Percentiles rank a stretch among this genome's conserved stretches.
Conservation (phyloP, 768 basidiomycete genomes). For the Neoboletus magnificus region DNA sequence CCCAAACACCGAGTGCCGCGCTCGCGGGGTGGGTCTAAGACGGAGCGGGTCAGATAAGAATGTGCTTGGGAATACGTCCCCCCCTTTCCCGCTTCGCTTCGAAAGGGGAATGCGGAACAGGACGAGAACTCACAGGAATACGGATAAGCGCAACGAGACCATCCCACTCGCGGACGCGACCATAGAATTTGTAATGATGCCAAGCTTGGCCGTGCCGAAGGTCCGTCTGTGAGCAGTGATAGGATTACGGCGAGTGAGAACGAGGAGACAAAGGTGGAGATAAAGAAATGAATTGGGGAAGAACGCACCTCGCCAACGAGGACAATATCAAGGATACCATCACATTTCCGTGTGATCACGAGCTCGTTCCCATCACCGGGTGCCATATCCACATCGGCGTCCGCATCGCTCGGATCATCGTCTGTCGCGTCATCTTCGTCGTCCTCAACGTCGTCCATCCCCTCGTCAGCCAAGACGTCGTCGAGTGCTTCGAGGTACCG, state of each 20-base stretch:
- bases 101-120: background rate
- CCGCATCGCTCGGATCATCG: slow-evolving; percentile 25
- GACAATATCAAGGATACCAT: slow-evolving; percentile 58
- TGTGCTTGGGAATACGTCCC: background rate
- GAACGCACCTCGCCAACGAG: slow-evolving; percentile 54
- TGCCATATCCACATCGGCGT: slow-evolving; percentile 27
- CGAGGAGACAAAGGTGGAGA: background rate
- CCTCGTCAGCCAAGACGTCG: slow-evolving; percentile 8
- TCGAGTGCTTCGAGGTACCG: slow-evolving; percentile 19
- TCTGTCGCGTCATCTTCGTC: slow-evolving; percentile 29
- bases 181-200: slow-evolving; percentile 47
- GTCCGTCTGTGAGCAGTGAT: slow-evolving; percentile 41
- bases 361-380: slow-evolving; percentile 20
- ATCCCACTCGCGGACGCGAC: slow-evolving; percentile 57
- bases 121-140: slow-evolving; percentile 29
- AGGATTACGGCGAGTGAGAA: background rate
- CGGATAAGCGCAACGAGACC: slow-evolving; percentile 54
- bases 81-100: background rate
- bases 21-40: slow-evolving; percentile 5
- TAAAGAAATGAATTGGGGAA: background rate
- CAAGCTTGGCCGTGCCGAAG: slow-evolving; percentile 44
- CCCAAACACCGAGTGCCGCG: slow-evolving; percentile 26
- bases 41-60: slow-evolving; percentile 6
- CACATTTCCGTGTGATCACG: slow-evolving; percentile 36
- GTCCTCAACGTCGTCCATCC: slow-evolving; percentile 24